phyloP scores from a whole-genome alignment of 352 stramenopile species.

The Pythium pyrilobum region DNA sequence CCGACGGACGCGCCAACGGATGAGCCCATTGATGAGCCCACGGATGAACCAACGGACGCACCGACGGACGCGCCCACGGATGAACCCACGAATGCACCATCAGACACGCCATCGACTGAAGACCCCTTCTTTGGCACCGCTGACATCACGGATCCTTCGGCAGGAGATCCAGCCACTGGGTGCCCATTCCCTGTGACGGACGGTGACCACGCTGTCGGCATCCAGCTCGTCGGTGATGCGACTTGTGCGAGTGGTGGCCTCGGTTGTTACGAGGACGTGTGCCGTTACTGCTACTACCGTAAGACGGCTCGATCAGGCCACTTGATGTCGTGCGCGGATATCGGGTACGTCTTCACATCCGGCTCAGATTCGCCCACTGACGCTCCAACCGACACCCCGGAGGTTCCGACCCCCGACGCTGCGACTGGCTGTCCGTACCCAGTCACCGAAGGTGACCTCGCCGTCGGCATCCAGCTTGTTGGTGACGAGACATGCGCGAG shows the following conservation, averaged over 20 bases:
- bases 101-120: no score
- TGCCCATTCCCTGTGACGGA: no score
- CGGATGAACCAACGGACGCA: background rate
- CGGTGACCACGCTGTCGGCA: slow-evolving; percentile 20
- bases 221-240: slow-evolving; percentile 24
- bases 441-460: slow-evolving; percentile 21
- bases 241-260: slow-evolving; percentile 25
- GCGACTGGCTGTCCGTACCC: slow-evolving; percentile 6
- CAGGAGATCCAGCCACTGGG: no score
- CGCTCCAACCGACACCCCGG: no score
- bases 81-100: no score
- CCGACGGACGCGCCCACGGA: background rate
- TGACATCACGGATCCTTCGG: no score
- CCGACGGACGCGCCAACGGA: no score
- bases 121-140: no score
- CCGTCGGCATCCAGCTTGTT: slow-evolving; percentile 14
- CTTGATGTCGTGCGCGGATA: slow-evolving; percentile 22
- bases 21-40: background rate
- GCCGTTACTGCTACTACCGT: slow-evolving; percentile 32
- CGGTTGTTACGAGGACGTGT: slow-evolving; percentile 31
- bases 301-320: slow-evolving; percentile 23
- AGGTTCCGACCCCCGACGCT: no score
- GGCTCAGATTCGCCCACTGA: background rate
- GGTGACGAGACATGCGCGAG: slow-evolving; percentile 21
- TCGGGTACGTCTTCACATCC: slow-evolving; percentile 3